A percentile compares a stretch with the other conserved stretches of the same genome.
Evolutionary conservation across 441 rosid genomes (phyloP).

Genomic region (Eruca vesicaria): DNA sequence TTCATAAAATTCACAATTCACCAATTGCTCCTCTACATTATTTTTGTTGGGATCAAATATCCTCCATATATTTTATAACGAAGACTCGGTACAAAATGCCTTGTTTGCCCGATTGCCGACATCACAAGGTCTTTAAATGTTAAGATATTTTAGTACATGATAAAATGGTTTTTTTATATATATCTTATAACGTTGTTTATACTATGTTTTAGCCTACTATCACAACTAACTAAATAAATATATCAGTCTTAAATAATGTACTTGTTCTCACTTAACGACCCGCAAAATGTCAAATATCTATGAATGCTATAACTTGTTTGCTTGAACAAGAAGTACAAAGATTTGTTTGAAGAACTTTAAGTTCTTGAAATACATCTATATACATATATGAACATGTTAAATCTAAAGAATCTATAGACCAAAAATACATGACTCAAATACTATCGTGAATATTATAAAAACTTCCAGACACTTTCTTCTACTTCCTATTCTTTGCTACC

Average conservation of each 20-base stretch:
- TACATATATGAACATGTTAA: neutral
- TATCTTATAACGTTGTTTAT: neutral
- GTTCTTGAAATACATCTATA: neutral
- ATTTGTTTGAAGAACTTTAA: neutral
- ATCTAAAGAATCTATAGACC: neutral
- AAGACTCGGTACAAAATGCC: neutral
- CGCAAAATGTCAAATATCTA: neutral
- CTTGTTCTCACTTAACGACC: neutral
- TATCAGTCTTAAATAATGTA: neutral
- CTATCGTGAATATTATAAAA: neutral
- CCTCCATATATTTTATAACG: neutral
- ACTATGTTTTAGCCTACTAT: neutral
- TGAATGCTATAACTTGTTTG: neutral
- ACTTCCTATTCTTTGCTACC: neutral
- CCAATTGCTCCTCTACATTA: neutral
- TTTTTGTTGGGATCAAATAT: neutral
- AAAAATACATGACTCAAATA: neutral
- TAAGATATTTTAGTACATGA: neutral
- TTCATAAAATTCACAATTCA: neutral
- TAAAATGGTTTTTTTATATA: neutral
- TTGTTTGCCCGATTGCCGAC: constrained; percentile 3
- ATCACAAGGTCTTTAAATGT: neutral
- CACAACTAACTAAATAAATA: neutral
- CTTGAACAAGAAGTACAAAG: neutral
- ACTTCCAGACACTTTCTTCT: neutral